Evolutionary conservation across 768 basidiomycete genomes (phyloP), one percentile per base, ranked within the genome.

Genomic region (Trametes maxima): DNA sequence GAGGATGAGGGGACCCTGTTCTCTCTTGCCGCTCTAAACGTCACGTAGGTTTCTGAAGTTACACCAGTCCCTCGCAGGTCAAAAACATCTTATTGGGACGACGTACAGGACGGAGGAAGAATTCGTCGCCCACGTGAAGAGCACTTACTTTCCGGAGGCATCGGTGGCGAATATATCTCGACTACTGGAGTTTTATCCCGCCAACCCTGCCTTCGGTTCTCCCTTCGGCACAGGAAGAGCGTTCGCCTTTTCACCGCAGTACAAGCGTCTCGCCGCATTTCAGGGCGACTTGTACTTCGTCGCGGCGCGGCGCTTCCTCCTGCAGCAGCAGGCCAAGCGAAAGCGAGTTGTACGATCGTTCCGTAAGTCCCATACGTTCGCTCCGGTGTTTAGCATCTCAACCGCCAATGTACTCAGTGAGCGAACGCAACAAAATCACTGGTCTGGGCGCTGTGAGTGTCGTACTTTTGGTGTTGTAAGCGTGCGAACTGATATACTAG

Each of bases 1-100:
- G 83, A 86, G 51, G 86, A 87, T 55, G 86, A 88, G 67, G 86
- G 85, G 6, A 84, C 85, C 0, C 46, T 75, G 2, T 77, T 76
- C 66, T 61, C 74, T 0, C 21, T 76, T 7, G 51, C 65, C 2
- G 65, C 46, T 0, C 25, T 52, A 5, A 75, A 76, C 54, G 63
- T 77, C 39, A 68, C 72, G 76, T 76, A 13, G n/a, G 33, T 14
- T 33, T 8, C 8, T 17, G 19, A n/a, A 7, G 17, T 39, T 2
- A 33, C 19, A 16, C 3, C n/a, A n/a, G n/a, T n/a, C n/a, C n/a
- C n/a, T n/a, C n/a, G n/a, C n/a, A n/a, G n/a, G n/a, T n/a, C n/a
- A n/a, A n/a, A n/a, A n/a, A n/a, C n/a, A n/a, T n/a, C n/a, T n/a
- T n/a, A n/a, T n/a, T n/a, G n/a, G n/a, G n/a, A n/a, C n/a, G n/a